A percentile compares a stretch with the other conserved stretches of the same genome.
Conservation (phyloP, 805 yeast species). For the Candida cerambycidarum region DNA sequence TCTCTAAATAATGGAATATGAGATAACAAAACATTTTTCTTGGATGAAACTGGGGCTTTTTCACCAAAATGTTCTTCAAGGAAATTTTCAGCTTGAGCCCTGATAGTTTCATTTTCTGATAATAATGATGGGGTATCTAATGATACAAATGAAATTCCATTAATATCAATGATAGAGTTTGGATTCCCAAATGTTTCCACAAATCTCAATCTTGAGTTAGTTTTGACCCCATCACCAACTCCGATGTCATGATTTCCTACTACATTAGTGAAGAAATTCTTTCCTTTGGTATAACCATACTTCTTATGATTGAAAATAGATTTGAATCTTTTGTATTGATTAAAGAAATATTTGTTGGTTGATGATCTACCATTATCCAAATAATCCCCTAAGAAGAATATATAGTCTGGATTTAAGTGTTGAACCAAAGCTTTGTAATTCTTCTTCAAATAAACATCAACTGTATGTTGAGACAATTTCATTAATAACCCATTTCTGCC, state of each 20-base stretch:
- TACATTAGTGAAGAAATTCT: constrained; percentile 30
- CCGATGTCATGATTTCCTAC: constrained; percentile 99
- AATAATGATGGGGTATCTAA: constrained; percentile 83
- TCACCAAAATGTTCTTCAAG: constrained; percentile 32
- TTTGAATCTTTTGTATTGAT: constrained; percentile 32
- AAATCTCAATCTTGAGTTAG: constrained; percentile 33
- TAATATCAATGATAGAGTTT: constrained; percentile 24
- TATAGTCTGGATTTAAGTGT: constrained; percentile 34
- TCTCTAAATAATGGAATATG: constrained; percentile 88
- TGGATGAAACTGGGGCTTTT: neutral
- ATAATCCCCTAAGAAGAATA: constrained; percentile 43
- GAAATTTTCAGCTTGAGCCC: constrained; percentile 52
- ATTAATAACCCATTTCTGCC: constrained; percentile 33
- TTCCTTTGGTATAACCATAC: constrained; percentile 19
- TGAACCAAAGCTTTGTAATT: constrained; percentile 35
- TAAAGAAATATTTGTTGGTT: constrained; percentile 28
- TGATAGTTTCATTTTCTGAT: constrained; percentile 45
- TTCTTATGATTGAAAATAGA: constrained; percentile 25
- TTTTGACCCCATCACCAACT: constrained; percentile 66
- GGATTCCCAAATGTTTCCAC: constrained; percentile 30
- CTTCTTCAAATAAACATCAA: constrained; percentile 36
- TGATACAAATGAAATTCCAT: constrained; percentile 37
- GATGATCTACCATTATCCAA: constrained; percentile 42
- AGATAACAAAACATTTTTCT: constrained; percentile 52
- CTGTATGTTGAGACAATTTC: constrained; percentile 40